phyloP scores from a whole-genome alignment of 1,139 yeast species.

The Debaryomyces robertsiae region DNA sequence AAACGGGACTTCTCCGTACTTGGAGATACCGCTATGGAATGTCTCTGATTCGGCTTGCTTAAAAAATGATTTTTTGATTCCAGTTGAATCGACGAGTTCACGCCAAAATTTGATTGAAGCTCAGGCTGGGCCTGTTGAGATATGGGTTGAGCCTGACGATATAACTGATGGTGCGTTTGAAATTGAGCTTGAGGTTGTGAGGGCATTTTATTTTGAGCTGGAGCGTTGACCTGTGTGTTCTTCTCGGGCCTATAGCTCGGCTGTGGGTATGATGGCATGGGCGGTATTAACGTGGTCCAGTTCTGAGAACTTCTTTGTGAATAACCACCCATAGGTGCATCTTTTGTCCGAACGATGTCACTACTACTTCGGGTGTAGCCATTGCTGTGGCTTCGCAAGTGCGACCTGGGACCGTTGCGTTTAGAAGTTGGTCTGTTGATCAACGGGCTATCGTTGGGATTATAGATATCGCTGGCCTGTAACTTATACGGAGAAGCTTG shows the following conservation, averaged over 20 bases:
- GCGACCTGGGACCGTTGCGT: slow-evolving; percentile 4
- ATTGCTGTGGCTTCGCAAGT: slow-evolving; percentile 18
- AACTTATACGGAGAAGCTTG: slow-evolving; percentile 13
- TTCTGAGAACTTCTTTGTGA: slow-evolving; percentile 11
- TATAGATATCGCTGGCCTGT: slow-evolving; percentile 10
- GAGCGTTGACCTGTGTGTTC: slow-evolving; percentile 1
- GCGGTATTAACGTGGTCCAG: slow-evolving; percentile 22
- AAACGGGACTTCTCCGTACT: slow-evolving; percentile 8
- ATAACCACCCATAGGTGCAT: background rate
- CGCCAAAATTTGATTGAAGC: background rate
- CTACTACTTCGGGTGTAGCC: slow-evolving; percentile 3
- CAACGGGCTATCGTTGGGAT: slow-evolving; percentile 8
- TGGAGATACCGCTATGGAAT: slow-evolving; percentile 20
- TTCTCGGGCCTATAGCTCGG: slow-evolving; percentile 11
- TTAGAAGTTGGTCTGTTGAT: slow-evolving; percentile 4
- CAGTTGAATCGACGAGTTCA: too few species aligned
- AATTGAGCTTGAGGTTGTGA: slow-evolving; percentile 2
- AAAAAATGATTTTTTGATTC: background rate
- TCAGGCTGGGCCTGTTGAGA: background rate
- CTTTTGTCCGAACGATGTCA: background rate
- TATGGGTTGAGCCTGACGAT: background rate
- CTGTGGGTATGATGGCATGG: slow-evolving; percentile 18
- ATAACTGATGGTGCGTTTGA: background rate
- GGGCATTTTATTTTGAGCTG: slow-evolving; percentile 5
- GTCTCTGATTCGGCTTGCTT: slow-evolving; percentile 17